Evolutionary conservation across 192 early-diverging fungal genomes (phyloP), one percentile per base, ranked within the genome.

Genomic region (Backusella luteola): DNA sequence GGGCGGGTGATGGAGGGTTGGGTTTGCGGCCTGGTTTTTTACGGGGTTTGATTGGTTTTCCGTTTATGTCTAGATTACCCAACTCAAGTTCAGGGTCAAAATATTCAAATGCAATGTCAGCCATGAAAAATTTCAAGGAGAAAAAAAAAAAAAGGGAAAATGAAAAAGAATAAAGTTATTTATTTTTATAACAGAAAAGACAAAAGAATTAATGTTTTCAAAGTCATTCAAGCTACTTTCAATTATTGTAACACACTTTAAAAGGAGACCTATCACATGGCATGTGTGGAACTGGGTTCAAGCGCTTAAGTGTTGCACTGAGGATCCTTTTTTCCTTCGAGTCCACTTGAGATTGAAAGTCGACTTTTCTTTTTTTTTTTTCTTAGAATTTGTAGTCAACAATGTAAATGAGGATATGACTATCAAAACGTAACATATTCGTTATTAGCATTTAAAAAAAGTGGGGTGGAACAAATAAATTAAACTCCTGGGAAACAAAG

Each of bases 21-120:
- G 88, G 88, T 29, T 88, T 89, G 17, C 87, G 79, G 5, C 88
- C 88, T 6, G 86, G 88, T 36, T 87, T 87, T 72, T 89, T 89
- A 7, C 85, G 79, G 17, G 32, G 32, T 29, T 17, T 23, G 32
- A 34, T 34, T 15, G 70, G 23, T 12, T 75, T 29, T 34, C 73
- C 80, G 41, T 82, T 36, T 38, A 56, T 66, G 35, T 77, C 75
- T 32, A 81, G 42, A 53, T 56, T 74, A 9, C 73, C 53, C 35
- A 74, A 41, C 34, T 74, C 73, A 41, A 59, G 36, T 63, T 66
- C 73, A 63, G 73, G 73, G 73, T 74, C 73, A 59, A 78, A 78
- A 69, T 81, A 73, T 77, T 81, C 80, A 77, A 81, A 81, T 14
- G 72, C 63, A 52, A 81, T 66, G 49, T 79, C 36, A 15, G 29